Conservation (phyloP, 192 early-diverging fungal species). For the Entomortierella lignicola region DNA sequence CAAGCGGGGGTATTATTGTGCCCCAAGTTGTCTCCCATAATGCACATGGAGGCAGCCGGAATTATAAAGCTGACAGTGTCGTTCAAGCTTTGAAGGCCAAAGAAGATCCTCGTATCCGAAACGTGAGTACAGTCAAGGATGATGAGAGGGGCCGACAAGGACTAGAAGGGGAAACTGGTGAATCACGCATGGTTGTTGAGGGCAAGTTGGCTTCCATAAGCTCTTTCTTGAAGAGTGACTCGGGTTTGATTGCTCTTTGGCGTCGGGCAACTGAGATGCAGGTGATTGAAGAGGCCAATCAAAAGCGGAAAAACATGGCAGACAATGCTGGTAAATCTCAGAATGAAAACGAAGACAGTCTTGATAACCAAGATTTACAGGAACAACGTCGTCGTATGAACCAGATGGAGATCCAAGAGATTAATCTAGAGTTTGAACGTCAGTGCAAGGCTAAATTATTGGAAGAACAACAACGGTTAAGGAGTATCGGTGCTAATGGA, state of each 20-base stretch:
- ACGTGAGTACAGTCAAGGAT: not conserved
- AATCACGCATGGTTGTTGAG: conserved; percentile 39
- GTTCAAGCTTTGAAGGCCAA: conserved; percentile 11
- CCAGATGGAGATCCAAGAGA: conserved; percentile 44
- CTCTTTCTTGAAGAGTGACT: conserved; percentile 53
- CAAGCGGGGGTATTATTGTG: conserved; percentile 26
- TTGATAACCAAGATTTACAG: conserved; percentile 13
- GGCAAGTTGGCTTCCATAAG: conserved; percentile 46
- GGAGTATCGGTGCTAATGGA: not conserved
- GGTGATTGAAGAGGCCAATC: conserved; percentile 48
- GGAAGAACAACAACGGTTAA: conserved; percentile 8
- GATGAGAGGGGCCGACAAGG: not conserved
- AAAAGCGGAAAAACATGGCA: conserved; percentile 12
- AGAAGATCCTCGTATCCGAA: not conserved
- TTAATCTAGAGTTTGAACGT: conserved; percentile 49
- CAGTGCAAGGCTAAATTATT: conserved; percentile 34
- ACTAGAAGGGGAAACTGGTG: not conserved
- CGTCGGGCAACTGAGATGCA: conserved; percentile 53
- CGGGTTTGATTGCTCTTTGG: conserved; percentile 50
- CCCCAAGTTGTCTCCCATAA: conserved; percentile 41
- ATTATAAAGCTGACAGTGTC: conserved; percentile 19
- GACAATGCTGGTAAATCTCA: conserved; percentile 4
- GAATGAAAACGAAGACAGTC: not conserved
- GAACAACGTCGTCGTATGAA: conserved; percentile 35
- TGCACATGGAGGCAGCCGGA: conserved; percentile 19